phyloP scores from a whole-genome alignment of 352 stramenopile species.

The Pilasporangium apinafurcum region DNA sequence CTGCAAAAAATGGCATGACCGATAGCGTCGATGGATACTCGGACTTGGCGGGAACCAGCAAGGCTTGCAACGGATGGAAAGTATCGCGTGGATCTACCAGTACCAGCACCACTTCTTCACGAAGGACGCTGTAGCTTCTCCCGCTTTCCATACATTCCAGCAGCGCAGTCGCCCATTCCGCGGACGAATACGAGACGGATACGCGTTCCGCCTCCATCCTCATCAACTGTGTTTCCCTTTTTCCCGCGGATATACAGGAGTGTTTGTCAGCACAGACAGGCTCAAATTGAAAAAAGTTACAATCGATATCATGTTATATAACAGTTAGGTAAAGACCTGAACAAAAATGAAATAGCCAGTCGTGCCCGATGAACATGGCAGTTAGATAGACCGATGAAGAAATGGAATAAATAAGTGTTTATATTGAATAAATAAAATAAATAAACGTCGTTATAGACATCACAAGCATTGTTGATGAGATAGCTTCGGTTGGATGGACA shows the following conservation, averaged over 20 bases:
- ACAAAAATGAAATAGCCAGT: no score
- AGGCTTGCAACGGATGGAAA: slow-evolving; percentile 10
- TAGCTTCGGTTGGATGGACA: no score
- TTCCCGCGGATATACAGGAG: not conserved
- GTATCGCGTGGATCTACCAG: slow-evolving; percentile 1
- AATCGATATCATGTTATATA: no score
- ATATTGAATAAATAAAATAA: not conserved
- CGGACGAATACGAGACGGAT: not conserved
- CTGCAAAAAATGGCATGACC: not conserved
- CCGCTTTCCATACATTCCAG: not conserved
- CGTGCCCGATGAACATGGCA: no score
- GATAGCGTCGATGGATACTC: not conserved
- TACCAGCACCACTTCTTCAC: slow-evolving; percentile 5
- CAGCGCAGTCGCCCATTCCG: slow-evolving; percentile 5
- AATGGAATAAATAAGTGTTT: not conserved
- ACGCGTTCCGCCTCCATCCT: not conserved
- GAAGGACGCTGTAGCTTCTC: not conserved
- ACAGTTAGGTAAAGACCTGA: no score
- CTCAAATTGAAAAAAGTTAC: no score
- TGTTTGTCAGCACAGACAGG: not conserved
- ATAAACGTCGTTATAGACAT: no score
- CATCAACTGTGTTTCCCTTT: not conserved
- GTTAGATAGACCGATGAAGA: no score
- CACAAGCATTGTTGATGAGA: no score
- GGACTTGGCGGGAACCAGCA: not conserved